These are phyloP conservation scores for Xerocomellus intermedius DNA, from an alignment of 768 basidiomycete species.

Conservation along the genomic window DNA sequence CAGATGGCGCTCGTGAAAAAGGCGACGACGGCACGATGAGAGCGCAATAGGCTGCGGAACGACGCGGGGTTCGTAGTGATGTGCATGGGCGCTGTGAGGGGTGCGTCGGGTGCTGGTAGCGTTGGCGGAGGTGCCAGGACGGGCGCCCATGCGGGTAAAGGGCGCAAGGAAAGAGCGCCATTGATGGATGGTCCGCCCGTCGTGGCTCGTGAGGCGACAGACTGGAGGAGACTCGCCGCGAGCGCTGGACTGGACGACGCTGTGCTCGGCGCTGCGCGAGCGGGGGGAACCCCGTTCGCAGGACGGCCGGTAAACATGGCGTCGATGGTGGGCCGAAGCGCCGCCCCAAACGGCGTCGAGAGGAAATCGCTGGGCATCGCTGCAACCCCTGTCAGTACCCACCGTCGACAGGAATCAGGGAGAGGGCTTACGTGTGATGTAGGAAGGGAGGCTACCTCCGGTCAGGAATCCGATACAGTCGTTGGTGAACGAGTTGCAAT, in stretches of 20 bases:
- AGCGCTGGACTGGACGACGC: conserved; percentile 46
- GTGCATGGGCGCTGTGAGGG: conserved; percentile 62
- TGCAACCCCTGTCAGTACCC: conserved; percentile 25
- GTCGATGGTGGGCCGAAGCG: conserved; percentile 88
- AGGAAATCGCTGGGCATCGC: conserved; percentile 83
- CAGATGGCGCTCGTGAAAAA: conserved; percentile 81
- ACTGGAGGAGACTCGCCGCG: conserved; percentile 53
- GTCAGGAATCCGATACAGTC: conserved; percentile 87
- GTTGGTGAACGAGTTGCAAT: conserved; percentile 94
- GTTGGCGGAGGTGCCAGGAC: conserved; percentile 23
- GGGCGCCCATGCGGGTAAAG: conserved; percentile 7
- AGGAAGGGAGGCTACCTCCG: conserved; percentile 74
- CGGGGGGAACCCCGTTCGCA: conserved; percentile 29
- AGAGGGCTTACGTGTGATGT: conserved; percentile 63
- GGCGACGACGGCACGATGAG: conserved; percentile 71
- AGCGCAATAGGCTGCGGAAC: conserved; percentile 60
- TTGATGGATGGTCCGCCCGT: conserved; percentile 13
- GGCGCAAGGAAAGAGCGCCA: not conserved
- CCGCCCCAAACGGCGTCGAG: conserved; percentile 83
- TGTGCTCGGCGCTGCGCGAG: conserved; percentile 24
- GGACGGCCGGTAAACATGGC: conserved; percentile 67
- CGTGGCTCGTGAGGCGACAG: conserved; percentile 53
- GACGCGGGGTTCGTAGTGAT: conserved; percentile 73
- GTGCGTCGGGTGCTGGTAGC: conserved; percentile 38
- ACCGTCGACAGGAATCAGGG: not conserved